These are phyloP conservation scores for Musa acuminata DNA, from an alignment of 176 grass and related monocot genomes.

Conservation along the genomic window DNA sequence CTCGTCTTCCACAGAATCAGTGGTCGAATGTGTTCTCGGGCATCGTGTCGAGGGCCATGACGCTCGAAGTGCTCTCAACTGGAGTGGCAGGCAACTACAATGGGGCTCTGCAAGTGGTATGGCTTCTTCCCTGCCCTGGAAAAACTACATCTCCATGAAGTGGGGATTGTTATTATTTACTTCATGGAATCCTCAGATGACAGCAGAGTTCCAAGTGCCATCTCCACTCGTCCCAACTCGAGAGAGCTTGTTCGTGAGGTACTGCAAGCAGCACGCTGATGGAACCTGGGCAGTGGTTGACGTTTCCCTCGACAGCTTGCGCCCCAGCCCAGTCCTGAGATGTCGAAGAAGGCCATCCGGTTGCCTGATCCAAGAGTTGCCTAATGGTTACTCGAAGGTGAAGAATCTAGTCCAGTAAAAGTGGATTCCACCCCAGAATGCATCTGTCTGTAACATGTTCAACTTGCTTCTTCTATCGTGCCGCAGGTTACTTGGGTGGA, in stretches of 20 bases:
- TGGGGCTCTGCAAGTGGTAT: conserved; percentile 87
- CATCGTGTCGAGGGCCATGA: conserved; percentile 71
- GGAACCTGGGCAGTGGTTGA: conserved; percentile 89
- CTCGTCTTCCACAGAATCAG: conserved; percentile 44
- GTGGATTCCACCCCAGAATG: not conserved
- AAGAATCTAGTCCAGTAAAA: not conserved
- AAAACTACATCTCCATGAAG: not conserved
- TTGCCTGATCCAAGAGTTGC: conserved; percentile 92
- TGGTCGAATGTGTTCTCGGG: conserved; percentile 71
- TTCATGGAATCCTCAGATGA: conserved; percentile 41
- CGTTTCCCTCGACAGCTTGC: conserved; percentile 79
- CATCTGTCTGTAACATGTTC: not conserved
- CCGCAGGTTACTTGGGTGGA: conserved; percentile 86
- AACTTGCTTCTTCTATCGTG: not conserved
- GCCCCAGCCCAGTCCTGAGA: conserved; percentile 37
- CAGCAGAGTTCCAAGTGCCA: conserved; percentile 94
- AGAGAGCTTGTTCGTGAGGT: conserved; percentile 81
- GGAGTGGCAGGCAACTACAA: conserved; percentile 86
- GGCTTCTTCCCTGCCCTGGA: not conserved
- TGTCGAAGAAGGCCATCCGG: conserved; percentile 70
- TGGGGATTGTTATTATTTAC: not conserved
- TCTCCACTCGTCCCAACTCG: conserved; percentile 82
- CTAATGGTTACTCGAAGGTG: conserved; percentile 95
- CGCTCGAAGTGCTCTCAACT: conserved; percentile 78
- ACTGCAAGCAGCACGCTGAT: conserved; percentile 87